A percentile compares a stretch with the other conserved stretches of the same genome.
Conservation (phyloP, 208 protist genomes). For the Porcisia hertigi region DNA sequence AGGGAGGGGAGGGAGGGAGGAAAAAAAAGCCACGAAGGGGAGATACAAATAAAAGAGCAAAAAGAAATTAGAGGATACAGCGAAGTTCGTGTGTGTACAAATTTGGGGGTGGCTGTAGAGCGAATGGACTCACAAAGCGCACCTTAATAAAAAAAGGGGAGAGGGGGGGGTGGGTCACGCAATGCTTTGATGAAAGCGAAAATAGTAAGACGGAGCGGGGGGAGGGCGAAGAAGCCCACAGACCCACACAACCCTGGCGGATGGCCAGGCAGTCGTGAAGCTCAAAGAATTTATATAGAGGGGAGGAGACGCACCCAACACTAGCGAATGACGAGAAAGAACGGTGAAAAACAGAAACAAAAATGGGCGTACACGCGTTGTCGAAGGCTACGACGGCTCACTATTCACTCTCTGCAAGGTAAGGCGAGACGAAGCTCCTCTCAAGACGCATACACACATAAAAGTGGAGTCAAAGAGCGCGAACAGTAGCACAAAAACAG, state of each 20-base stretch:
- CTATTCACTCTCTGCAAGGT: neutral
- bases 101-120: no score
- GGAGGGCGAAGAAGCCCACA: neutral
- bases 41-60: neutral
- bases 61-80: neutral
- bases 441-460: neutral
- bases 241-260: neutral
- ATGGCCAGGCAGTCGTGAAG: neutral
- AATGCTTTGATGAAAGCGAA: slow-evolving; percentile 11
- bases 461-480: neutral
- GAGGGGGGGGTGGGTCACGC: neutral
- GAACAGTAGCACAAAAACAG: no score
- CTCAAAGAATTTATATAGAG: neutral
- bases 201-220: neutral
- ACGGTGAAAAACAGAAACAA: neutral
- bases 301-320: neutral
- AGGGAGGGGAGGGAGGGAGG: neutral
- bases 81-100: neutral
- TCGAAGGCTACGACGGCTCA: neutral
- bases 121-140: no score
- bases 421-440: neutral
- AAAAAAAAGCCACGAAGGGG: no score
- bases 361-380: neutral
- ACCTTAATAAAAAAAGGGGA: no score
- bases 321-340: neutral